These are phyloP conservation scores for Diaporthe amygdali DNA, from an alignment of 2,329 filamentous ascomycete species.

Conservation along the genomic window DNA sequence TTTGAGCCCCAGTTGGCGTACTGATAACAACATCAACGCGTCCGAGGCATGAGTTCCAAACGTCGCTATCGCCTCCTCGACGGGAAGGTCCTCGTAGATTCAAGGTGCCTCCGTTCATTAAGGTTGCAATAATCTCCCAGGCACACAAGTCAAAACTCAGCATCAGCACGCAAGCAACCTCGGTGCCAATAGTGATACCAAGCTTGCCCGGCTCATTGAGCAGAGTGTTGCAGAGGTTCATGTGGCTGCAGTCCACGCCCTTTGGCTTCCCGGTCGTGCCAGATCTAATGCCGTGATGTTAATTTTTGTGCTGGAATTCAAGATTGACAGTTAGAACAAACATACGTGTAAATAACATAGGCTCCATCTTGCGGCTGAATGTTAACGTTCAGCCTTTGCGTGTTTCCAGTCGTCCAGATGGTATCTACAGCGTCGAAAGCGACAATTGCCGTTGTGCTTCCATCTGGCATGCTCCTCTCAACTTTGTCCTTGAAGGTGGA, in stretches of 20 bases:
- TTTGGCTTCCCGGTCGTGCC: constrained; percentile 64
- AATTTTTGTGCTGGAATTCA: background rate
- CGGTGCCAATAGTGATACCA: constrained; percentile 53
- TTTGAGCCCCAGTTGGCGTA: constrained; percentile 59
- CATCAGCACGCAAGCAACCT: constrained; percentile 61
- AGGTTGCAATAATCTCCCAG: constrained; percentile 63
- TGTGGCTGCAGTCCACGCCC: constrained; percentile 62
- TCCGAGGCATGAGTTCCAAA: constrained; percentile 51
- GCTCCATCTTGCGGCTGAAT: constrained; percentile 44
- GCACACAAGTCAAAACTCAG: constrained; percentile 68
- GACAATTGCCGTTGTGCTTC: background rate
- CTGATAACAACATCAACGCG: constrained; percentile 60
- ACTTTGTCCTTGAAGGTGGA: constrained; percentile 13
- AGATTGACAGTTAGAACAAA: too few species aligned
- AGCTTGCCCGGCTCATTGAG: constrained; percentile 56
- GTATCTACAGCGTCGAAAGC: constrained; percentile 16
- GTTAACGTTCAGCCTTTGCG: constrained; percentile 28
- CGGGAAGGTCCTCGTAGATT: constrained; percentile 52
- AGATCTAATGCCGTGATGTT: constrained; percentile 35
- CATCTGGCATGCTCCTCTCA: constrained; percentile 11
- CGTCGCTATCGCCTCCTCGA: constrained; percentile 1
- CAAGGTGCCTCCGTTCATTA: constrained; percentile 64
- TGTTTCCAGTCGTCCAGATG: constrained; percentile 21
- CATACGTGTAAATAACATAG: constrained; percentile 56
- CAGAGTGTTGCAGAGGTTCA: constrained; percentile 59